phyloP scores from a whole-genome alignment of 768 basidiomycete genomes.

The Podaxis rugospora region DNA sequence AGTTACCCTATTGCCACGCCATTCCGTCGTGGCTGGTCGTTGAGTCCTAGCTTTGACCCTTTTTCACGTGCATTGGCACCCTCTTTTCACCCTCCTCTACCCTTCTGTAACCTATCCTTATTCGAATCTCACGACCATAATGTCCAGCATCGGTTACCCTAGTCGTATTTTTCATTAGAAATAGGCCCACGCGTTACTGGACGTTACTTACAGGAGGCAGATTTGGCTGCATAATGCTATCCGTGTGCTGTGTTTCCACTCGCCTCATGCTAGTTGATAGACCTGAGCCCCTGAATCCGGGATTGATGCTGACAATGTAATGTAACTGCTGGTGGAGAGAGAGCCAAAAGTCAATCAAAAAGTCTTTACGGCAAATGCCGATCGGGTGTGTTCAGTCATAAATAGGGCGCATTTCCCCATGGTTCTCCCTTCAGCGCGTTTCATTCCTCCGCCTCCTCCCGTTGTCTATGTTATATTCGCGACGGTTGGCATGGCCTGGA shows the following conservation, averaged over 20 bases:
- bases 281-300: neutral
- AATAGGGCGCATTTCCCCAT: neutral
- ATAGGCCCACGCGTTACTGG: neutral
- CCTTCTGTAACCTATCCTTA: constrained; percentile 1
- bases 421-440: constrained; percentile 11
- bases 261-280: neutral
- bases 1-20: constrained; percentile 27
- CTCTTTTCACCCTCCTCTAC: constrained; percentile 1
- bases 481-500: constrained; percentile 13
- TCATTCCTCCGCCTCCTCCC: constrained; percentile 11
- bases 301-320: neutral
- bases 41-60: constrained; percentile 15
- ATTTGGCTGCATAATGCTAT: neutral
- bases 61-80: constrained; percentile 4
- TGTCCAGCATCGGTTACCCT: neutral
- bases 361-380: neutral
- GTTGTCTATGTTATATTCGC: constrained; percentile 18
- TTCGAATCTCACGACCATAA: neutral
- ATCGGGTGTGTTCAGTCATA: neutral
- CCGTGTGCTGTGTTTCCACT: neutral
- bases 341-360: neutral
- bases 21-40: constrained; percentile 39
- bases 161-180: neutral
- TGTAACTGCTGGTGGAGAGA: neutral
- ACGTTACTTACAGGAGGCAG: neutral